A percentile compares a stretch with the other conserved stretches of the same genome.
phyloP scores from a whole-genome alignment of 345 rosid species.

The Acer saccharum region DNA sequence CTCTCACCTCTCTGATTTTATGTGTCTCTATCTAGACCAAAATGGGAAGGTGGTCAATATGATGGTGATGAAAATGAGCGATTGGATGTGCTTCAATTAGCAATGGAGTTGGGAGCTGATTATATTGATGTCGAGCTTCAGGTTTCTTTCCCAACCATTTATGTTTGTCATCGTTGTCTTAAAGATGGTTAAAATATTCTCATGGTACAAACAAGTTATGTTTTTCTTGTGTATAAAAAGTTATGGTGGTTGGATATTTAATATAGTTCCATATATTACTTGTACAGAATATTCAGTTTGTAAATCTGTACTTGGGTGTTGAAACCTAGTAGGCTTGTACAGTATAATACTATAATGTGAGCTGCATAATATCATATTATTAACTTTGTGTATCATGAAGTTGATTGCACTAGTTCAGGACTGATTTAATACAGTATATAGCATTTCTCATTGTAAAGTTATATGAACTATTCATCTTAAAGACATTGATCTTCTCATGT shows the following conservation, averaged over 20 bases:
- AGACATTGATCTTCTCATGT: background rate
- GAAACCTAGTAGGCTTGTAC: background rate
- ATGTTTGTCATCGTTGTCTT: background rate
- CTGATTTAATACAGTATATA: background rate
- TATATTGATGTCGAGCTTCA: slow-evolving; percentile 93
- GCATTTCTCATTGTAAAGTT: background rate
- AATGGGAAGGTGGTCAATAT: slow-evolving; percentile 94
- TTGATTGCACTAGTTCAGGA: background rate
- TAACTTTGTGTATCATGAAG: background rate
- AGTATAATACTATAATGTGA: background rate
- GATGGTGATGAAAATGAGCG: slow-evolving; percentile 80
- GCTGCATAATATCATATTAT: background rate
- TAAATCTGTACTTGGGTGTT: background rate
- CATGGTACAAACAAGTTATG: slow-evolving; percentile 7
- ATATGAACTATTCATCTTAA: background rate
- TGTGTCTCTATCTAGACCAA: slow-evolving; percentile 55
- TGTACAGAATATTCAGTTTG: background rate
- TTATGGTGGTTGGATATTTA: background rate
- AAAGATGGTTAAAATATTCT: background rate
- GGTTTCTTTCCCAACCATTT: slow-evolving; percentile 42
- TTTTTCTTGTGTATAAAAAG: background rate
- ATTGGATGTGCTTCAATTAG: slow-evolving; percentile 64
- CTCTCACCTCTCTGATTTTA: slow-evolving; percentile 12
- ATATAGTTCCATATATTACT: background rate
- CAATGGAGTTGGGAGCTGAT: slow-evolving; percentile 95